These are phyloP conservation scores for Tylopilus balloui DNA, from an alignment of 768 basidiomycete species.

Conservation along the genomic window DNA sequence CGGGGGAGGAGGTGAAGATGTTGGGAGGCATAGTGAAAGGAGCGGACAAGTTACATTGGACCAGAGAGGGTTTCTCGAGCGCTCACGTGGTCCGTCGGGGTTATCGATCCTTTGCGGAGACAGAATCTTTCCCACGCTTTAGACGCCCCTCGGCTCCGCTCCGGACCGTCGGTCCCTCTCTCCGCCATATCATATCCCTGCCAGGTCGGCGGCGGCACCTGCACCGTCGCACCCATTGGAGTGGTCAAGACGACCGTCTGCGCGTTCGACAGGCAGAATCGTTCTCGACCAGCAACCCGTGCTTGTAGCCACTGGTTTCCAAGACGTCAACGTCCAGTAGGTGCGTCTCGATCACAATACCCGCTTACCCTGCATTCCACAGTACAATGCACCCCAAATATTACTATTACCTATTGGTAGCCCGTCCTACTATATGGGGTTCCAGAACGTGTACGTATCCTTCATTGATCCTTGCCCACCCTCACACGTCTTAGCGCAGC, in stretches of 20 bases:
- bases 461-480: background rate
- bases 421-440: constrained; percentile 38
- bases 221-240: constrained; percentile 29
- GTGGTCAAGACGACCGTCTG: constrained; percentile 32
- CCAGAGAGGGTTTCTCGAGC: constrained; percentile 6
- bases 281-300: constrained; percentile 34
- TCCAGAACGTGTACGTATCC: constrained; percentile 39
- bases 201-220: constrained; percentile 11
- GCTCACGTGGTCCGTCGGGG: constrained; percentile 21
- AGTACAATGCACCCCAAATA: constrained; percentile 39
- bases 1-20: constrained; percentile 22
- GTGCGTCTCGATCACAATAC: constrained; percentile 19
- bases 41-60: background rate
- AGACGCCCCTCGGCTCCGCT: background rate
- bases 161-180: background rate
- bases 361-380: background rate
- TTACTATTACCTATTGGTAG: constrained; percentile 40
- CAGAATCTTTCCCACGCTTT: background rate
- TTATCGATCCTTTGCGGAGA: constrained; percentile 17
- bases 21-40: constrained; percentile 3
- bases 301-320: constrained; percentile 35
- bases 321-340: constrained; percentile 36
- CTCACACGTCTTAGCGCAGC: constrained; percentile 29
- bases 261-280: constrained; percentile 31
- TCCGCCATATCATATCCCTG: too few species aligned